These are phyloP conservation scores for Trametopsis cervina DNA, from an alignment of 768 basidiomycete genomes.

Conservation along the genomic window DNA sequence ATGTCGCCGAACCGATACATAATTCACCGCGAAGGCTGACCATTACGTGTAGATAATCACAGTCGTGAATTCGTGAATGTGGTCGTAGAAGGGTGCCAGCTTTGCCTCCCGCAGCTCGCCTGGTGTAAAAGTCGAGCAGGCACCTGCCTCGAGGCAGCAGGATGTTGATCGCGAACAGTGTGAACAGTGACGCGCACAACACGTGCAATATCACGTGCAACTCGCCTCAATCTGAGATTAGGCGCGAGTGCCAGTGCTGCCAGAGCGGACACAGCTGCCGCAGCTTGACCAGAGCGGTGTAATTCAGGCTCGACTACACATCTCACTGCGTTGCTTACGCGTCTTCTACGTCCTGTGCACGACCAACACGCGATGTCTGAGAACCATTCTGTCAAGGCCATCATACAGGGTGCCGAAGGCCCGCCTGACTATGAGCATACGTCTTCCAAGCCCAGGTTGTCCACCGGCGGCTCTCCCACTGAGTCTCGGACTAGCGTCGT, in stretches of 20 bases:
- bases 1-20: conserved; percentile 64
- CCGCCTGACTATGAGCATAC: conserved; percentile 10
- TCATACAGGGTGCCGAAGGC: conserved; percentile 7
- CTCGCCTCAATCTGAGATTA: too few species aligned
- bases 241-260: too few species aligned
- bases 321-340: neutral
- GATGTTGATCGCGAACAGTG: conserved; percentile 2
- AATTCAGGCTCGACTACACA: conserved; percentile 2
- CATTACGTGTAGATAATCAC: conserved; percentile 2
- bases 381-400: neutral
- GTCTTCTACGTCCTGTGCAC: neutral
- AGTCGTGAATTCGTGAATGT: neutral
- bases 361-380: neutral
- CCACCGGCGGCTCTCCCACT: conserved; percentile 10
- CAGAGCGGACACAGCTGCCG: too few species aligned
- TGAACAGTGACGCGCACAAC: too few species aligned
- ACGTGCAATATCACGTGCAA: too few species aligned
- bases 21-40: conserved; percentile 50
- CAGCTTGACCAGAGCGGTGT: neutral
- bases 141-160: conserved; percentile 9
- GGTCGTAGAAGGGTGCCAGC: conserved; percentile 9
- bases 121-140: conserved; percentile 2
- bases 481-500: conserved; percentile 16
- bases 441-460: neutral
- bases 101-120: conserved; percentile 4